Evolutionary conservation across 331 rosid species (phyloP).

Genomic region (Erythrophleum ivorense): DNA sequence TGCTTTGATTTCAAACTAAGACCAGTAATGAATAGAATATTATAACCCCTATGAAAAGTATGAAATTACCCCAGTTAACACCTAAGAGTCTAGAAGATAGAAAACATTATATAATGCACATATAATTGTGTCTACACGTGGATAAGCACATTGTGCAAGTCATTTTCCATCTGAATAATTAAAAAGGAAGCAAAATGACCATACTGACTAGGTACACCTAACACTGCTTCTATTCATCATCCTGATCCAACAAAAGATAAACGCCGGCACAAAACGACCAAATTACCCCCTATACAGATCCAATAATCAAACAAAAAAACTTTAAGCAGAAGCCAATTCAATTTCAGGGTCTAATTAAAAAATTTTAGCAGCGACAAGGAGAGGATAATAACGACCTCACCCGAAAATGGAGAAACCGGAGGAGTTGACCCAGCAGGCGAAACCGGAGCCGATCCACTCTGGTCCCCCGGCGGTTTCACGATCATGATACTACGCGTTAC

Average conservation of each 20-base stretch:
- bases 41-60: neutral
- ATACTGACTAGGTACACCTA: neutral
- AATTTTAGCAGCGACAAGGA: neutral
- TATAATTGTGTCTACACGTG: neutral
- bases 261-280: slow-evolving; percentile 20
- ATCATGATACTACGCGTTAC: slow-evolving; percentile 95
- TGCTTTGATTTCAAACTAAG: neutral
- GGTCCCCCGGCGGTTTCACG: slow-evolving; percentile 73
- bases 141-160: slow-evolving; percentile 19
- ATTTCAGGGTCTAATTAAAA: neutral
- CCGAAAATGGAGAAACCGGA: slow-evolving; percentile 49
- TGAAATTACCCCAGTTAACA: neutral
- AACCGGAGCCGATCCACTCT: slow-evolving; percentile 63
- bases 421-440: slow-evolving; percentile 49
- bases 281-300: slow-evolving; percentile 25
- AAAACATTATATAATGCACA: neutral
- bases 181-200: neutral
- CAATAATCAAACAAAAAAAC: too few species aligned
- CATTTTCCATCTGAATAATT: neutral
- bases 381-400: slow-evolving; percentile 32
- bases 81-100: neutral
- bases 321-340: neutral
- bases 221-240: neutral
- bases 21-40: neutral
- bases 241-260: neutral